Evolutionary conservation across 208 protist species (phyloP), one percentile per base, ranked within the genome.

Genomic region (Acanthamoeba royreba): DNA sequence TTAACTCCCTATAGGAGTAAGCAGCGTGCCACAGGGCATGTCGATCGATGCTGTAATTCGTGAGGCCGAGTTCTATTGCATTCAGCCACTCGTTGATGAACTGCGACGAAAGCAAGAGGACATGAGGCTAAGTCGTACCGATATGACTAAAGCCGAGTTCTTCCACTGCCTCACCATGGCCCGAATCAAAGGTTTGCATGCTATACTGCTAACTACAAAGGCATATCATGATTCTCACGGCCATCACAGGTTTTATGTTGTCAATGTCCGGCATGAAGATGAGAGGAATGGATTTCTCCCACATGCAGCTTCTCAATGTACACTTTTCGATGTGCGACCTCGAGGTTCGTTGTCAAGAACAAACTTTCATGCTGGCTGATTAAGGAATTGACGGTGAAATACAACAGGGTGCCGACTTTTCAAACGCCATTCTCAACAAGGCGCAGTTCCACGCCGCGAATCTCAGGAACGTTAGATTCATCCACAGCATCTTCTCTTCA

Each of bases 141-240:
- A 89, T 49, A 89, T 89, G 81, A 55, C 49, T 49, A 89, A 89
- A 33, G 81, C 81, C 45, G 81, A 89, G 35, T 89, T 89, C 81
- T 89, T 89, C 35, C 81, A 89, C 52, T 89, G 81, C 49, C 52
- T 89, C 49, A 89, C 81, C 49, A 89, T 89, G 81, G 81, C 81
- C 13, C 45, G 81, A 15, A 89, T 89, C 49, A 89, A 89, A 42
- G 81, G 72, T 52, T 3, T 42, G 28, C 22, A 66, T 66, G 55
- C 19, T 66, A 66, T 66, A 40, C 42, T 74, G 17, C 42, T 40
- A 1, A 40, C 15, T 40, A n/a, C n/a, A 17, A 15, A 43, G 33
- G n/a, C 40, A 19, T 52, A 15, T n/a, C n/a, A n/a, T n/a, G n/a
- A n/a, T n/a, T n/a, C n/a, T n/a, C n/a, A n/a, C n/a, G n/a, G n/a